Percentiles rank a stretch among this genome's conserved stretches.
Evolutionary conservation across 768 basidiomycete species (phyloP).

Genomic region (Cubamyces sp.): DNA sequence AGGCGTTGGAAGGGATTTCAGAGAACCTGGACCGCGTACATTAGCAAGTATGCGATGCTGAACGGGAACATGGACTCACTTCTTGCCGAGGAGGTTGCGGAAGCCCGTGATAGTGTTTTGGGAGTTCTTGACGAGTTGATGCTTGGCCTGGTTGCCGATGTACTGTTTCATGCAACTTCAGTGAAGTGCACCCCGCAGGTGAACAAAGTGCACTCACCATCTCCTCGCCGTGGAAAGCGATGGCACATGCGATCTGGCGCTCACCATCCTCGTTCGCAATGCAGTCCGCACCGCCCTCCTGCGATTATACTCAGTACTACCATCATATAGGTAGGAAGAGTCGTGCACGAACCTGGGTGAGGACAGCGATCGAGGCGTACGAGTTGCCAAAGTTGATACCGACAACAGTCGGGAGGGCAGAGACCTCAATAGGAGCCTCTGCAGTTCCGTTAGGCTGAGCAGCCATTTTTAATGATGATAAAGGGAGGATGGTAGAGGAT

Average conservation of each 20-base stretch:
- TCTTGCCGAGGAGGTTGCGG: slow-evolving; percentile 91
- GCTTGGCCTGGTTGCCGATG: slow-evolving; percentile 93
- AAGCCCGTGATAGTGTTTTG: slow-evolving; percentile 95
- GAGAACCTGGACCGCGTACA: slow-evolving; percentile 60
- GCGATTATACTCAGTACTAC: neutral
- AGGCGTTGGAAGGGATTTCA: slow-evolving; percentile 60
- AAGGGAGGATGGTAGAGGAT: slow-evolving; percentile 5
- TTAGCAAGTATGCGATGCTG: neutral
- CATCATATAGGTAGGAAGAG: neutral
- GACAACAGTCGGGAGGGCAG: slow-evolving; percentile 60
- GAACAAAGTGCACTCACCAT: slow-evolving; percentile 57
- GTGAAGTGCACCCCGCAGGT: neutral
- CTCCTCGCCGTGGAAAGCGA: slow-evolving; percentile 91
- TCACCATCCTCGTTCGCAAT: slow-evolving; percentile 99
- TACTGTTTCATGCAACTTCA: slow-evolving; percentile 57
- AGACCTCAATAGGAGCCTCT: slow-evolving; percentile 43
- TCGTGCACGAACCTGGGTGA: slow-evolving; percentile 73
- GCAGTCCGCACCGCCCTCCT: slow-evolving; percentile 93
- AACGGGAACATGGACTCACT: slow-evolving; percentile 48
- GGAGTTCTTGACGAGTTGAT: slow-evolving; percentile 93
- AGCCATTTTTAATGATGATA: slow-evolving; percentile 38
- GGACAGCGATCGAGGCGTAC: slow-evolving; percentile 92
- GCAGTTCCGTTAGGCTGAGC: slow-evolving; percentile 56
- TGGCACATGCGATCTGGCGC: slow-evolving; percentile 93
- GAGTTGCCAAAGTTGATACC: slow-evolving; percentile 98